Evolutionary conservation across 1,284 basidiomycete species (phyloP), one percentile per base, ranked within the genome.

Genomic region (Tylopilus sp.): DNA sequence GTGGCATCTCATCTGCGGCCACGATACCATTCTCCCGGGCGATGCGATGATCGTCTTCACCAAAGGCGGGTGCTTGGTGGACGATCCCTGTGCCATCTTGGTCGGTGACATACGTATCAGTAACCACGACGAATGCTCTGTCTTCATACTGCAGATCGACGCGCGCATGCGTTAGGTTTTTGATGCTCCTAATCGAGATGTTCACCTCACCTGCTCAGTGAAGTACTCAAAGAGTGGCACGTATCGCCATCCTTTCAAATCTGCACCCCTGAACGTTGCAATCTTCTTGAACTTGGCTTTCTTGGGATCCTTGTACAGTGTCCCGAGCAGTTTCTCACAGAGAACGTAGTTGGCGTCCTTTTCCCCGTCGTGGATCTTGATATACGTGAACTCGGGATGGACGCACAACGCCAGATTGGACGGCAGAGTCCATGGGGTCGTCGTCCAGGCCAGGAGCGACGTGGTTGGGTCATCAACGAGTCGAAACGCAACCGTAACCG

Each of bases 41-140:
- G 60, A 99, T 82, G 53, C 95, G 90, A 71, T 98, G 91, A 81
- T 99, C 96, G 63, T 99, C 96, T 65, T 98, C 96, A 77, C 96
- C 96, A 64, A 97, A 99, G 0, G 91, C 94, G 2, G 96, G 96
- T 1, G 96, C 94, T 73, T 99, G 96, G 69, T 99, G 96, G 44
- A 99, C 96, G 63, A 99, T 95, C 68, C 95, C 95, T 34, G 96
- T 99, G 71, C 96, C 95, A 50, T 94, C 91, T 12, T 84, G 80
- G 58, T 87, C 89, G 2, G 93, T 97, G 46, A 99, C 95, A 66
- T 99, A 99, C 1, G 84, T 86, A 67, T 99, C 96, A 26, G 81
- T 79, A 7, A 99, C 70, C 15, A 99, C 91, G 50, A 88, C 76
- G 79, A 97, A 99, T 0, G 92, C 95, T 57, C 82, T 84, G 68